phyloP scores from a whole-genome alignment of 164 flowering plant genomes.

The Cinnamomum chago region DNA sequence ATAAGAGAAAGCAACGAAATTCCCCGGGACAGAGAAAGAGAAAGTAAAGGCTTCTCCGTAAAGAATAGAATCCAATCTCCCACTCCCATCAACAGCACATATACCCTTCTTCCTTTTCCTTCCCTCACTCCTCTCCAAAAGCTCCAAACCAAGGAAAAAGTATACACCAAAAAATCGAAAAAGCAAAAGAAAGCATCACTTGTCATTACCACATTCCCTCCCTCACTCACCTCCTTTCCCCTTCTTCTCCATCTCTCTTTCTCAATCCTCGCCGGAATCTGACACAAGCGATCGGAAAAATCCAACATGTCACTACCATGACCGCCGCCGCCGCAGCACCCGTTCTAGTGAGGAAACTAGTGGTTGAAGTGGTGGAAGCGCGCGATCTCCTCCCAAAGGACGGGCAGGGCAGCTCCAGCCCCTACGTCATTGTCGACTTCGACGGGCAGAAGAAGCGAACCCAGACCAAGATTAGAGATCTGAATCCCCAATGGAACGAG shows the following conservation, averaged over 20 bases:
- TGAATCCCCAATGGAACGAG: constrained; percentile 92
- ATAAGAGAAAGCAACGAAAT: not conserved
- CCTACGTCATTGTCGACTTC: constrained; percentile 75
- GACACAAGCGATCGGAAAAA: not conserved
- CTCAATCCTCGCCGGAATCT: not conserved
- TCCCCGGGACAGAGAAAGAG: not conserved
- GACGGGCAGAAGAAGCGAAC: constrained; percentile 79
- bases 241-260: not conserved
- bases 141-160: not conserved
- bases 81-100: not conserved
- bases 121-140: not conserved
- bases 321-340: constrained; percentile 8
- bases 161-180: not conserved
- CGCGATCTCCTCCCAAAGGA: constrained; percentile 88
- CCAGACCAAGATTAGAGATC: constrained; percentile 45
- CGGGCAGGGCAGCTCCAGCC: constrained; percentile 92
- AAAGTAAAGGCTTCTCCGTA: not conserved
- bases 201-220: not conserved
- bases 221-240: not conserved
- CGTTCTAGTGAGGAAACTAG: constrained; percentile 44
- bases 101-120: not conserved
- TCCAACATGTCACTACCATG: constrained; percentile 10
- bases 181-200: not conserved
- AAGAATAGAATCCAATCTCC: not conserved
- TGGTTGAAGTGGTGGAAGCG: constrained; percentile 74